Evolutionary conservation across 2,329 filamentous ascomycete genomes (phyloP), one percentile per base, ranked within the genome.

Genomic region (Pseudopyricularia javanii): DNA sequence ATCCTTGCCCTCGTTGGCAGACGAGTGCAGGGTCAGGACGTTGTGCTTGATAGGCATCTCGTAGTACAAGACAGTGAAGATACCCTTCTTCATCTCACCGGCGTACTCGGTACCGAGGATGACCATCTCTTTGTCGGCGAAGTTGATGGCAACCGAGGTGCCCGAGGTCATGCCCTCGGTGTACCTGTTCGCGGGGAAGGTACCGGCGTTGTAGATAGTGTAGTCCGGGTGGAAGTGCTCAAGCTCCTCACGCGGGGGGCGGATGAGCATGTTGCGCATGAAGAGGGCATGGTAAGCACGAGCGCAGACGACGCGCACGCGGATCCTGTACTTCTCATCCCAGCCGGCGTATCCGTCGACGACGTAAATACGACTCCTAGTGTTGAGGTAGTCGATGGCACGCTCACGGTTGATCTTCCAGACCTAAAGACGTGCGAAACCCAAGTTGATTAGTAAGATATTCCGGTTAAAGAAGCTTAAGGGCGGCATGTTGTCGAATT

Each of bases 251-350:
- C 81, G 82, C 52, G 84, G 78, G 58, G 93, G 93, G 62, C 93
- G 87, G 77, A 98, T 98, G 67, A 98, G 86, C 93, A 98, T 98
- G 80, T 98, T 98, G 68, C 91, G 88, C 93, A 98, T 98, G 83
- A 98, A 98, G 59, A 98, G 83, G 57, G 93, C 93, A 80, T 98
- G 93, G 80, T 98, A 98, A 72, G 93, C 93, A 68, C 93, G 91
- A 61, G 93, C 93, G 75, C 93, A 98, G 67, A 98, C 91, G 59
- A 98, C 91, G 66, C 93, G 91, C 64, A 98, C 93, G 65, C 85
- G 88, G 75, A 98, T 97, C 61, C 91, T 82, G 79, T 98, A 98
- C 71, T 93, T 91, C 77, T 94, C 86, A 64, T 98, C 93, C 93
- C 93, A 98, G 70, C 93, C 93, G 61, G 93, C 93, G 68, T 85